These are phyloP conservation scores for Creolimax fragrantissima DNA, from an alignment of 78 protist species.

Conservation along the genomic window DNA sequence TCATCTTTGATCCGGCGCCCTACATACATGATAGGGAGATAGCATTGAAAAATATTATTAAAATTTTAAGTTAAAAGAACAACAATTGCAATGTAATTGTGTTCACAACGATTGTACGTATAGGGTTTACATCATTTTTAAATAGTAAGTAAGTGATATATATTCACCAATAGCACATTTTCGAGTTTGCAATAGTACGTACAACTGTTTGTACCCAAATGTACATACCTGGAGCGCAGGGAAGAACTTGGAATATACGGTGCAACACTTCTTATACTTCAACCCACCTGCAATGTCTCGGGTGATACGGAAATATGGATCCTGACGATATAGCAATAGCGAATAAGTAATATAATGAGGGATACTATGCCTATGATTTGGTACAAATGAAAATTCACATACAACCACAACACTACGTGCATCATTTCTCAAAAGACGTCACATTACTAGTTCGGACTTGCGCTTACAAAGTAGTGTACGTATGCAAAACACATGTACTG, in stretches of 20 bases:
- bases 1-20: conserved; percentile 74
- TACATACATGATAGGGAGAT: neutral
- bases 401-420: neutral
- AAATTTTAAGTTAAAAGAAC: no score
- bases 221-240: conserved; percentile 78
- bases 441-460: no score
- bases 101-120: no score
- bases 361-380: neutral
- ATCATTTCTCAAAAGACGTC: no score
- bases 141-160: neutral
- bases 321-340: conserved; percentile 38
- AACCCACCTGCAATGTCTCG: conserved; percentile 92
- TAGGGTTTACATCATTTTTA: neutral
- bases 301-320: conserved; percentile 97
- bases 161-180: neutral
- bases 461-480: no score
- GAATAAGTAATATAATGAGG: no score
- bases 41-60: no score
- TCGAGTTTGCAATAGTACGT: neutral
- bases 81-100: no score
- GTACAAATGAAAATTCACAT: neutral
- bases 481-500: no score
- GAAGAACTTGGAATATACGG: conserved; percentile 87
- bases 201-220: conserved; percentile 32
- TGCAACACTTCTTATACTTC: conserved; percentile 83